Evolutionary conservation across 345 rosid species (phyloP).

Genomic region (Brassica nigra): DNA sequence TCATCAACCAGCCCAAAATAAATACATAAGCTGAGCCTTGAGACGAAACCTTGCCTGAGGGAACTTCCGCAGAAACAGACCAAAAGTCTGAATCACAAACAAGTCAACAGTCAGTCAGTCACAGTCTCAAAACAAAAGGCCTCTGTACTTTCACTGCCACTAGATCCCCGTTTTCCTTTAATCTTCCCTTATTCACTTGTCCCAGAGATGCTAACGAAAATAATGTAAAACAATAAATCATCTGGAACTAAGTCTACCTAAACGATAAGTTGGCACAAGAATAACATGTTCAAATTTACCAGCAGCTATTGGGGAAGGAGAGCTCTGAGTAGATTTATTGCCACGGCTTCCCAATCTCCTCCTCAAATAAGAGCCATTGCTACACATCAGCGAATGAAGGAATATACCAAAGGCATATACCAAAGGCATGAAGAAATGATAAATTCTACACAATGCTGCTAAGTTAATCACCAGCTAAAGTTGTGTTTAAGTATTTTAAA

Average conservation of each 20-base stretch:
- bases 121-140: constrained; percentile 93
- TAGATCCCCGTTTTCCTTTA: constrained; percentile 85
- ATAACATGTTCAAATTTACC: constrained; percentile 49
- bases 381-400: constrained; percentile 96
- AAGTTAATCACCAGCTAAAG: background rate
- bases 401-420: constrained; percentile 14
- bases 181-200: constrained; percentile 88
- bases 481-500: background rate
- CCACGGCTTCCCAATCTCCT: constrained; percentile 97
- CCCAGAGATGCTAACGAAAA: constrained; percentile 78
- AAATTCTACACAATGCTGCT: constrained; percentile 1
- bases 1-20: constrained; percentile 86
- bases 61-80: constrained; percentile 77
- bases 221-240: constrained; percentile 21
- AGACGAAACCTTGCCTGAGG: constrained; percentile 70
- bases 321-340: constrained; percentile 79
- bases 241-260: background rate
- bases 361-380: constrained; percentile 92
- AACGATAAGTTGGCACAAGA: background rate
- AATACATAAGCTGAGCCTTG: constrained; percentile 9
- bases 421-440: constrained; percentile 59
- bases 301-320: constrained; percentile 94
- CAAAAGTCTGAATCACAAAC: constrained; percentile 77
- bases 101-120: constrained; percentile 67
- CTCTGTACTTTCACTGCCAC: constrained; percentile 98